These are phyloP conservation scores for Ajuga chamaepitys DNA, from an alignment of 257 asterid species.

Conservation along the genomic window DNA sequence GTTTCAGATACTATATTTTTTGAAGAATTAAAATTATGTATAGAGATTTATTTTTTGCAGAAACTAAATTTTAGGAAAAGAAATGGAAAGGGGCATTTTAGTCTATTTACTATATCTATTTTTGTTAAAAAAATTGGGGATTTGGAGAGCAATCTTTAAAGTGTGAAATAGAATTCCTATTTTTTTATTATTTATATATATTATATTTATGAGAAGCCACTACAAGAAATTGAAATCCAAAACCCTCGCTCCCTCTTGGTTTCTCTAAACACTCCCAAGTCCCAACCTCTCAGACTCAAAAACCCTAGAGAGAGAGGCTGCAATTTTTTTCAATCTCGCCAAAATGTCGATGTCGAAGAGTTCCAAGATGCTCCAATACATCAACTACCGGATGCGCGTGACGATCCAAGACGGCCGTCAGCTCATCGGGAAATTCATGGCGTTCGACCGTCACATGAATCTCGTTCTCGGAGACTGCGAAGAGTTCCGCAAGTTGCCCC, in stretches of 20 bases:
- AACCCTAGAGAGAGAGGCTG: slow-evolving; percentile 23
- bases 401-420: slow-evolving; percentile 94
- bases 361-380: slow-evolving; percentile 91
- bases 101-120: no score
- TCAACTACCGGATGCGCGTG: slow-evolving; percentile 90
- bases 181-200: no score
- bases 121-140: no score
- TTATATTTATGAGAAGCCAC: no score
- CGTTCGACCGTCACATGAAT: slow-evolving; percentile 93
- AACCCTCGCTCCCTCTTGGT: slow-evolving; percentile 6
- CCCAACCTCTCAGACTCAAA: not conserved
- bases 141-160: no score
- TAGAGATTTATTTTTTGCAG: no score
- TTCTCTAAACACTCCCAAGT: not conserved
- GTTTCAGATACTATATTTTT: no score
- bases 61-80: no score
- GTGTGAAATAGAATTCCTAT: no score
- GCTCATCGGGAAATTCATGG: slow-evolving; percentile 88
- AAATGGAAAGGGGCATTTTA: no score
- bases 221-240: no score
- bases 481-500: slow-evolving; percentile 83
- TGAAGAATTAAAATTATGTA: no score
- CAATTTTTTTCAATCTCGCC: slow-evolving; percentile 5
- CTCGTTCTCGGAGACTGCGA: slow-evolving; percentile 94
- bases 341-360: slow-evolving; percentile 96